Conservation (phyloP, 2,329 filamentous ascomycete genomes). For the Apiospora arundinis region DNA sequence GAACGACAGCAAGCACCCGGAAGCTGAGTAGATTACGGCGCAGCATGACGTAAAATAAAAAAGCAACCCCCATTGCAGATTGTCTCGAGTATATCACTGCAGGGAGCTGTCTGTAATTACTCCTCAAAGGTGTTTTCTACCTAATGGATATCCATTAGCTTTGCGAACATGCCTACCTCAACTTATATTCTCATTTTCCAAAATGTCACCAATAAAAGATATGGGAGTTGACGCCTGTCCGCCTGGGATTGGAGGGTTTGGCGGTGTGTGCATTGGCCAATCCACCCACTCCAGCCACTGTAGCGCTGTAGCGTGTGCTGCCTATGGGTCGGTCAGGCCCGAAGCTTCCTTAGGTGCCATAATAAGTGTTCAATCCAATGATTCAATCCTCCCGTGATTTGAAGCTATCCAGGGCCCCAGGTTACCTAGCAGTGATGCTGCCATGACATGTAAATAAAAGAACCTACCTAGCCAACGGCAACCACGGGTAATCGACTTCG, state of each 20-base stretch:
- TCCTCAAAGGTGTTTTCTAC: too few species aligned
- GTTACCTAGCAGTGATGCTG: neutral
- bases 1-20: neutral
- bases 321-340: neutral
- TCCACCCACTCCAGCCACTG: neutral
- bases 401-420: neutral
- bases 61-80: neutral
- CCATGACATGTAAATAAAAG: constrained; percentile 5
- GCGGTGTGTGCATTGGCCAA: constrained; percentile 18
- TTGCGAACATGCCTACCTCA: too few species aligned
- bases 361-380: neutral
- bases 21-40: neutral
- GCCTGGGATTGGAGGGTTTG: neutral
- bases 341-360: constrained; percentile 1
- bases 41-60: constrained; percentile 1
- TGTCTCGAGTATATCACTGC: neutral
- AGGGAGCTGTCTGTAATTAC: too few species aligned
- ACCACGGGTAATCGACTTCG: neutral
- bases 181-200: neutral
- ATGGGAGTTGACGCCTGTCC: neutral
- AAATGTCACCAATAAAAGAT: neutral
- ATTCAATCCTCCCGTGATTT: neutral
- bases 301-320: neutral
- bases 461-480: neutral
- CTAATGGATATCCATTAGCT: neutral